Percentiles rank a stretch among this genome's conserved stretches.
Evolutionary conservation across 2,329 filamentous ascomycete species (phyloP).

Genomic region (Colletotrichum orbiculare): DNA sequence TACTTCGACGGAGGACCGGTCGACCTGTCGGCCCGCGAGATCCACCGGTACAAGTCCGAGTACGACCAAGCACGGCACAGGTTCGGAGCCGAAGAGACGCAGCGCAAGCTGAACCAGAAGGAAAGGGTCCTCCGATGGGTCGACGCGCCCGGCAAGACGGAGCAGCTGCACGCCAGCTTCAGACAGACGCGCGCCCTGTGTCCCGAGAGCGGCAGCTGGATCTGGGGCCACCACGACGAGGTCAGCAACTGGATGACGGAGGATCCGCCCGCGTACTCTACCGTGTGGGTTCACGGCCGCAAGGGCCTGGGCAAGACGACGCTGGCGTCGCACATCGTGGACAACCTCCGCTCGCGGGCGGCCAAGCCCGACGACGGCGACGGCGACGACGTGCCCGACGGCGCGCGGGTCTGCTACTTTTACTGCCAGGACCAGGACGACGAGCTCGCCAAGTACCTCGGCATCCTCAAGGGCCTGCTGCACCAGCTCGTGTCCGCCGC

Average conservation of each 20-base stretch:
- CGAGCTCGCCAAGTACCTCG: constrained; percentile 42
- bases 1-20: neutral
- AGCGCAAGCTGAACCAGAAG: constrained; percentile 7
- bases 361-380: neutral
- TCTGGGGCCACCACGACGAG: constrained; percentile 18
- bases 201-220: constrained; percentile 27
- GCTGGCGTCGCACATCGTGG: constrained; percentile 51
- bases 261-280: constrained; percentile 37
- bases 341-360: constrained; percentile 40
- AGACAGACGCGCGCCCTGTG: neutral
- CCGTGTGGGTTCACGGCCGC: constrained; percentile 47
- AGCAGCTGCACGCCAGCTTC: constrained; percentile 16
- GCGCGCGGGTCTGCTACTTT: constrained; percentile 49
- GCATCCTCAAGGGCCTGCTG: constrained; percentile 47
- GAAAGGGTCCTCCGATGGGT: constrained; percentile 21
- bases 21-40: neutral
- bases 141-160: constrained; percentile 7
- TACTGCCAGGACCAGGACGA: constrained; percentile 51
- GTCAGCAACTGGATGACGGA: constrained; percentile 34
- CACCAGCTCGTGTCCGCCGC: constrained; percentile 43
- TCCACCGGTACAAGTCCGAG: neutral
- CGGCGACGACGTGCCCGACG: constrained; percentile 2
- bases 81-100: neutral
- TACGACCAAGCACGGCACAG: too few species aligned
- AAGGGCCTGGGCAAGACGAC: constrained; percentile 54